Evolutionary conservation across 2,329 filamentous ascomycete genomes (phyloP).

Genomic region (Triangularia setosa): DNA sequence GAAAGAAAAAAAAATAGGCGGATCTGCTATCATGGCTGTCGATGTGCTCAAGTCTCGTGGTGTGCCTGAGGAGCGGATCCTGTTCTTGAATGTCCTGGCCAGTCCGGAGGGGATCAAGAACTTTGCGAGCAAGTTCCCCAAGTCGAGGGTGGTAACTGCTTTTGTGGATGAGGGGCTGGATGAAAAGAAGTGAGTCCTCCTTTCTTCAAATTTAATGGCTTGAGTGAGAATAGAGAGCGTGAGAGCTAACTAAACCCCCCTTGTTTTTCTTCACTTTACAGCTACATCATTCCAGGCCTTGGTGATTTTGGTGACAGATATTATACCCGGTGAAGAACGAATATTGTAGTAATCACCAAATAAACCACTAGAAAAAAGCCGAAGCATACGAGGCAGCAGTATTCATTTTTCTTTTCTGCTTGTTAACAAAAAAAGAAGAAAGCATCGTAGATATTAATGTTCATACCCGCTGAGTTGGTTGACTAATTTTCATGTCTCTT

Average conservation of each 20-base stretch:
- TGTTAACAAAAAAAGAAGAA: background rate
- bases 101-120: constrained; percentile 87
- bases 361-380: background rate
- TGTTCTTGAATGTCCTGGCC: constrained; percentile 97
- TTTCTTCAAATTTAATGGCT: background rate
- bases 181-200: constrained; percentile 74
- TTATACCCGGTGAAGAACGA: constrained; percentile 69
- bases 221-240: constrained; percentile 9
- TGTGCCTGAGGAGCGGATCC: constrained; percentile 89
- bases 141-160: constrained; percentile 85
- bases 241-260: constrained; percentile 32
- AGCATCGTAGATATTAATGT: background rate
- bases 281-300: constrained; percentile 90
- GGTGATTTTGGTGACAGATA: constrained; percentile 96
- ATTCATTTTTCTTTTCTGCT: background rate
- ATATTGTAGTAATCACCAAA: background rate
- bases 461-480: background rate
- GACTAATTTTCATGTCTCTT: background rate
- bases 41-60: constrained; percentile 86
- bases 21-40: constrained; percentile 94
- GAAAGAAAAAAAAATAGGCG: constrained; percentile 51
- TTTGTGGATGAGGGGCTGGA: constrained; percentile 94
- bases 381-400: background rate
- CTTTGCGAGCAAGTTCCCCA: constrained; percentile 86
- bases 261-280: constrained; percentile 43